phyloP scores from a whole-genome alignment of 2,329 filamentous ascomycete species.

The Arthroderma sp. region DNA sequence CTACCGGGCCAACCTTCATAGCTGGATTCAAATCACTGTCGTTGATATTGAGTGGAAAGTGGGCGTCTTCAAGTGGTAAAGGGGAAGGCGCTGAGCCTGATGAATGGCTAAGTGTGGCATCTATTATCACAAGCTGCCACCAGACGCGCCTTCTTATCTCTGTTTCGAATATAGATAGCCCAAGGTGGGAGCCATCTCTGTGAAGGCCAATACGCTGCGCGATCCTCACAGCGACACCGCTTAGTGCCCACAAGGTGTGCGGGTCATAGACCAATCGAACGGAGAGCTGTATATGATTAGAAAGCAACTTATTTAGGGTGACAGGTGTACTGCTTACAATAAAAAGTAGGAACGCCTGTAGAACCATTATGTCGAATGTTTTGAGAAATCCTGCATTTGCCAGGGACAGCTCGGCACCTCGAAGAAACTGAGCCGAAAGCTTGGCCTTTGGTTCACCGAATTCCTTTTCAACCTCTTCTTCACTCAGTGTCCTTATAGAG shows the following conservation, averaged over 20 bases:
- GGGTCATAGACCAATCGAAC: constrained; percentile 5
- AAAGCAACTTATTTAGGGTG: not conserved
- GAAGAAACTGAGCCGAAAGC: constrained; percentile 41
- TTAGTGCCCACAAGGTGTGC: constrained; percentile 8
- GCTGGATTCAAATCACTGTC: constrained; percentile 31
- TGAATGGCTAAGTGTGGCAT: constrained; percentile 19
- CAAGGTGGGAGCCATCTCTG: constrained; percentile 41
- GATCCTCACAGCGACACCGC: constrained; percentile 30
- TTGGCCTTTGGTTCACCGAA: constrained; percentile 17
- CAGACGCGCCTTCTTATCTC: constrained; percentile 32
- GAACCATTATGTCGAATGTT: constrained; percentile 29
- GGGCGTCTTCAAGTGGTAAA: constrained; percentile 14
- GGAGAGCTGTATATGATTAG: constrained; percentile 28
- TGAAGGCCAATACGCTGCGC: constrained; percentile 35
- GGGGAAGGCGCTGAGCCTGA: too few species aligned
- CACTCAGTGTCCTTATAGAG: constrained; percentile 36
- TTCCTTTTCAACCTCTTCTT: constrained; percentile 22
- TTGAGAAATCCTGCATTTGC: constrained; percentile 30
- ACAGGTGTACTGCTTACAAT: constrained; percentile 22
- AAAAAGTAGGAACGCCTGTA: constrained; percentile 45
- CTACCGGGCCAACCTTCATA: constrained; percentile 28
- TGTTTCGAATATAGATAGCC: constrained; percentile 27
- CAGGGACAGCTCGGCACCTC: constrained; percentile 45
- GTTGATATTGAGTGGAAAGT: constrained; percentile 31
- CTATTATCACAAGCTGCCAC: constrained; percentile 44